Conservation (phyloP, 768 basidiomycete genomes). For the Tulasnella sp. region DNA sequence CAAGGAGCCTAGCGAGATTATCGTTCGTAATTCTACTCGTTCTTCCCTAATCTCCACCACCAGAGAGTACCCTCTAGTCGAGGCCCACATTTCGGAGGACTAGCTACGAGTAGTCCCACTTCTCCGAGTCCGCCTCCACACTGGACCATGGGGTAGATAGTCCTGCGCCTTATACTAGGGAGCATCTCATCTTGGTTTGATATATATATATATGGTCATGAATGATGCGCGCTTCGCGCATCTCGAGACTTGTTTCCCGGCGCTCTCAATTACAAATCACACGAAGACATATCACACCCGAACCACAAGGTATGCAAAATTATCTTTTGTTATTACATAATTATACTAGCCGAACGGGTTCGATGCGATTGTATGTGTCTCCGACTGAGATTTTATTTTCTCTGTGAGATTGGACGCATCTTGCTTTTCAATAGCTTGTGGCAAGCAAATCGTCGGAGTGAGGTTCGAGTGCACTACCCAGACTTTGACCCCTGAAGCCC, state of each 20-base stretch:
- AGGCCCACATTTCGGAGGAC: background rate
- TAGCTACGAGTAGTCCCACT: background rate
- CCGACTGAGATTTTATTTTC: background rate
- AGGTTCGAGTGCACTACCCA: slow-evolving; percentile 83
- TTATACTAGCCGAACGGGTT: slow-evolving; percentile 13
- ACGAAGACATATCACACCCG: too few species aligned
- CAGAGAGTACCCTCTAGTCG: background rate
- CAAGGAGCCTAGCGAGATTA: slow-evolving; percentile 52
- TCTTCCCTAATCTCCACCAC: background rate
- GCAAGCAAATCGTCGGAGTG: slow-evolving; percentile 46
- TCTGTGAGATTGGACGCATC: background rate
- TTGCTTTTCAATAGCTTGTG: slow-evolving; percentile 48
- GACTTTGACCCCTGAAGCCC: slow-evolving; percentile 83
- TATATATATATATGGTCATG: too few species aligned
- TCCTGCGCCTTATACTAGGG: too few species aligned
- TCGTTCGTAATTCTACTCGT: too few species aligned
- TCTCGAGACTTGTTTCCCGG: too few species aligned
- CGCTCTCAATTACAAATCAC: too few species aligned
- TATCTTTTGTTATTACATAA: too few species aligned
- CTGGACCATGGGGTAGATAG: too few species aligned
- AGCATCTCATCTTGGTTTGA: too few species aligned
- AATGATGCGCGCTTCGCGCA: too few species aligned
- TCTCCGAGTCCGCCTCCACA: too few species aligned
- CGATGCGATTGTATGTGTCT: slow-evolving; percentile 23
- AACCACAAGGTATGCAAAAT: too few species aligned